Base-by-base conservation (phyloP, 169 alveolate species). In the Eimeria maxima region DNA sequence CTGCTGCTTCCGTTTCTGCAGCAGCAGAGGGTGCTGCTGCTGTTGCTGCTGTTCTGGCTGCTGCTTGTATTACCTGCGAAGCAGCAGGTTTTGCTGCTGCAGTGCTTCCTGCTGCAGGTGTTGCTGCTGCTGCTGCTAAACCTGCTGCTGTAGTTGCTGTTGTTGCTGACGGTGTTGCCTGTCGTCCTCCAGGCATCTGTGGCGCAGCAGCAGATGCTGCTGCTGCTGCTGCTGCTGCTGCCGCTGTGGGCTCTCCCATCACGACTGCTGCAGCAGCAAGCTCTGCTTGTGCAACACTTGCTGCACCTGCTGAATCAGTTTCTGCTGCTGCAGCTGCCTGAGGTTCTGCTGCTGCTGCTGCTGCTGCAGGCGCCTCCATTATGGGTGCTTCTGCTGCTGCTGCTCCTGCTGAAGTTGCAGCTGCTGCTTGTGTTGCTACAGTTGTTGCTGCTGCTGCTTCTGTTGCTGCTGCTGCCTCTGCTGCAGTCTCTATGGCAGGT, bases 41-140 rank as follows among this genome's bases (percentile, higher is more conserved):
- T 65, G 74, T n/a, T 65, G 74, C 74, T 65, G 74, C 74, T 65
- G 74, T n/a, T 11, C 29, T n/a, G 6, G 29, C 74, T 65, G 74
- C 74, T 65, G 74, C 74, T 65, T 5, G 29, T 22, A n/a, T n/a
- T 10, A 5, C 74, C 13, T 13, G 6, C 13, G 60, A 13, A 11
- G 74, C 76, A 18, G 27, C 76, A 18, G 20, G 44, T 18, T 22
- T 13, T 16, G 76, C 76, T 67, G 76, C 76, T 67, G 76, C 76
- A 10, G 33, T 10, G n/a, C 22, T 67, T 22, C 27, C 44, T 11
- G 6, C 20, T 67, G n/a, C 13, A 10, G 33, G 3, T 27, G 44
- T 22, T 7, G 76, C 76, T 67, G 27, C 33, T 67, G 76, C 22
- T 27, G 76, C 76, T 67, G n/a, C 27, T 22, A 22, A 7, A 18